Percentiles rank a stretch among this genome's conserved stretches.
Conservation (phyloP, 2,329 filamentous ascomycete species). For the Pezicula rhizophila region DNA sequence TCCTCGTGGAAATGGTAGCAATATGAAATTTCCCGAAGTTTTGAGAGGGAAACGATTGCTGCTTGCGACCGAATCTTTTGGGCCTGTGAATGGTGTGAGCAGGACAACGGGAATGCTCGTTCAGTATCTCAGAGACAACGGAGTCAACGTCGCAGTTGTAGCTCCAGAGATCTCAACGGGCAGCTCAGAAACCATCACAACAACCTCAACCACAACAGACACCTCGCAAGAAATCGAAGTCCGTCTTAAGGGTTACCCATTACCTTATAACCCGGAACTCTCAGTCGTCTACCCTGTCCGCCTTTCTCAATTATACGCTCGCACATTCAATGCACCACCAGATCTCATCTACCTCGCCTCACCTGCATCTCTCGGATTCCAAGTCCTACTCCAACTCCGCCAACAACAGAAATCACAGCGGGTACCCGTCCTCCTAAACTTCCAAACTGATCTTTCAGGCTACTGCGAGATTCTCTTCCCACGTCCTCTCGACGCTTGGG, state of each 20-base stretch:
- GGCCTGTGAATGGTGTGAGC: constrained; percentile 68
- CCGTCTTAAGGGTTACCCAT: constrained; percentile 56
- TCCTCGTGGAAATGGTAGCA: background rate
- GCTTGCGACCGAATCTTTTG: constrained; percentile 65
- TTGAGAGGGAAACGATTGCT: constrained; percentile 58
- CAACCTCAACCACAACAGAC: constrained; percentile 19
- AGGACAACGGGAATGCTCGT: constrained; percentile 65
- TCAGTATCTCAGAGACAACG: constrained; percentile 58
- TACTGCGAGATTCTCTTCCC: constrained; percentile 68
- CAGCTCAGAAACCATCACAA: constrained; percentile 31
- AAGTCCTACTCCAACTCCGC: constrained; percentile 62
- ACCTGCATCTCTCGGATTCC: constrained; percentile 64
- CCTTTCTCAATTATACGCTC: constrained; percentile 52
- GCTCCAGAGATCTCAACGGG: constrained; percentile 54
- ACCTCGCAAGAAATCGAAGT: constrained; percentile 39
- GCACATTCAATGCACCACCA: constrained; percentile 52
- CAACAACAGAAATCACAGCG: constrained; percentile 49
- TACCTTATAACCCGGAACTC: constrained; percentile 67
- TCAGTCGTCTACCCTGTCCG: constrained; percentile 65
- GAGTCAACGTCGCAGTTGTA: constrained; percentile 59
- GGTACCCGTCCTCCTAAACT: constrained; percentile 60
- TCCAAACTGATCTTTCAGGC: constrained; percentile 64
- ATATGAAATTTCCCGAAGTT: constrained; percentile 31
- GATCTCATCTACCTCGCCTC: constrained; percentile 66
- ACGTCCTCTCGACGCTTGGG: constrained; percentile 51